Evolutionary conservation across 2,329 filamentous ascomycete species (phyloP).

Genomic region (Metarhizium guizhouense): DNA sequence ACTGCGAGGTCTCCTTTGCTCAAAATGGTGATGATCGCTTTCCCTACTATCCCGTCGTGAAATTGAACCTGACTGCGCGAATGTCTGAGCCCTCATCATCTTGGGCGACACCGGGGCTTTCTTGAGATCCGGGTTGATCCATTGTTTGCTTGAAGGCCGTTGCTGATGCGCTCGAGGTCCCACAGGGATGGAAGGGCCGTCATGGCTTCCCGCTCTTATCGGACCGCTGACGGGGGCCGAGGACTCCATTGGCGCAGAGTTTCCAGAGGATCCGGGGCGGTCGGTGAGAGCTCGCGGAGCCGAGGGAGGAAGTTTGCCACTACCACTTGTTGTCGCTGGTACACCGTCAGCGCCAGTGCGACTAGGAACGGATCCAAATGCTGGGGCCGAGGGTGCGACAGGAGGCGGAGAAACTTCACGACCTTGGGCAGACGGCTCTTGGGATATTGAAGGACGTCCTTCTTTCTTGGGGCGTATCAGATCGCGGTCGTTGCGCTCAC

Average conservation of each 20-base stretch:
- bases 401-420: slow-evolving; percentile 50
- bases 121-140: slow-evolving; percentile 47
- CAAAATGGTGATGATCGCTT: slow-evolving; percentile 22
- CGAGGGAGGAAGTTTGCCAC: slow-evolving; percentile 43
- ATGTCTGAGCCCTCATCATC: slow-evolving; percentile 39
- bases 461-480: slow-evolving; percentile 42
- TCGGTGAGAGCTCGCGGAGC: slow-evolving; percentile 44
- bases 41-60: slow-evolving; percentile 27
- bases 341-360: slow-evolving; percentile 27
- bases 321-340: slow-evolving; percentile 15
- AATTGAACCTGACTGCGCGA: slow-evolving; percentile 32
- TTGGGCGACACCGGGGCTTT: slow-evolving; percentile 45
- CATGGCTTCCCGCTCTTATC: slow-evolving; percentile 30
- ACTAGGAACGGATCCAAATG: slow-evolving; percentile 46
- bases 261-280: slow-evolving; percentile 35
- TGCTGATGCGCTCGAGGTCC: slow-evolving; percentile 45
- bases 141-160: slow-evolving; percentile 49
- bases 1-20: slow-evolving; percentile 39
- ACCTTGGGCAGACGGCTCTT: slow-evolving; percentile 36
- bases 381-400: slow-evolving; percentile 47
- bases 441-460: slow-evolving; percentile 33
- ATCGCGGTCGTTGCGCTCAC: slow-evolving; percentile 37
- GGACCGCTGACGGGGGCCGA: slow-evolving; percentile 29
- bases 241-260: slow-evolving; percentile 13
- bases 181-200: slow-evolving; percentile 40